Conservation (phyloP, 306 rosid species). For the Phaseolus lunatus region DNA sequence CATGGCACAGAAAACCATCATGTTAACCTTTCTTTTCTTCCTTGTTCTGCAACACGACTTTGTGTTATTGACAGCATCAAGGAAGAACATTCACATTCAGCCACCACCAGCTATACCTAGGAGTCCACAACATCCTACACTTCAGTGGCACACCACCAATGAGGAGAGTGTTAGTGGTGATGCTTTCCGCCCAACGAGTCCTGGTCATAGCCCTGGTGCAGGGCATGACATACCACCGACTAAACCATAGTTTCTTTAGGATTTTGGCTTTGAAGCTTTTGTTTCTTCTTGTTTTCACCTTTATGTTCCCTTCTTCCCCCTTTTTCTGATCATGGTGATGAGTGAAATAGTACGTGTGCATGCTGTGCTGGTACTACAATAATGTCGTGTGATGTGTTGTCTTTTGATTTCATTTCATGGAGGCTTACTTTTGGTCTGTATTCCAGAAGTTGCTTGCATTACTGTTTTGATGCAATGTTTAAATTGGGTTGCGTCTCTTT, state of each 20-base stretch:
- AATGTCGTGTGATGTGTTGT: too few species aligned
- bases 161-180: slow-evolving; percentile 43
- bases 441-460: too few species aligned
- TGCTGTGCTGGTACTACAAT: background rate
- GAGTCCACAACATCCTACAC: slow-evolving; percentile 55
- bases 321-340: background rate
- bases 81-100: slow-evolving; percentile 49
- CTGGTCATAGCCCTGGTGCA: slow-evolving; percentile 70
- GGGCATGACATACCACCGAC: slow-evolving; percentile 54
- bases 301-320: background rate
- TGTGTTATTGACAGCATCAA: slow-evolving; percentile 44
- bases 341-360: background rate
- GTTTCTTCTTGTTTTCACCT: background rate
- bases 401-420: background rate
- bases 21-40: slow-evolving; percentile 36
- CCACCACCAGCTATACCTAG: slow-evolving; percentile 42
- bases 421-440: too few species aligned
- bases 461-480: background rate
- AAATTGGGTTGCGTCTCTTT: background rate
- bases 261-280: background rate
- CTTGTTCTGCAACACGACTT: slow-evolving; percentile 48
- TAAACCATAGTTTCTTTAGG: background rate
- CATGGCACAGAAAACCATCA: slow-evolving; percentile 51
- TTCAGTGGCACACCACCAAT: slow-evolving; percentile 47
- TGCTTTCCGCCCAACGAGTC: slow-evolving; percentile 65